Evolutionary conservation across 169 alveolate genomes (phyloP), one percentile per base, ranked within the genome.

Genomic region (Eimeria sp.): DNA sequence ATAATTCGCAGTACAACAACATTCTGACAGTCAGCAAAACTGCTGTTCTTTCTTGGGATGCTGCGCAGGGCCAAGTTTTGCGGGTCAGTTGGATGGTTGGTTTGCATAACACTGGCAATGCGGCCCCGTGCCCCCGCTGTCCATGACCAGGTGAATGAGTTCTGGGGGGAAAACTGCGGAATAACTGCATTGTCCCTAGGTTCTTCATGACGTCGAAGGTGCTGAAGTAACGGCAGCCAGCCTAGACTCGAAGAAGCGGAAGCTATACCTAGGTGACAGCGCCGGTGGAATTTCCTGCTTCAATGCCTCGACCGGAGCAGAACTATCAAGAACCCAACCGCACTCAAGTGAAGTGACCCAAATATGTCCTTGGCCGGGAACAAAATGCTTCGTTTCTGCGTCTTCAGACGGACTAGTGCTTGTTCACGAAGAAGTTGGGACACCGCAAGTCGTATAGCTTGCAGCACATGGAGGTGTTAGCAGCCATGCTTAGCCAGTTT

Each of bases 341-440:
- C 95, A 91, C 63, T 47, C 95, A 22, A n/a, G 70, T 34, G 95
- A 91, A 63, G 83, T 91, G 34, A 73, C 90, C 54, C 95, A 57
- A 11, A 43, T 91, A 25, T 58, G 84, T 58, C 73, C 76, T 27
- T 91, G 95, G 95, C 65, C 65, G 20, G 83, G 89, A n/a, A 73
- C 95, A 20, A 57, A 57, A n/a, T 57, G 78, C 70, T 91, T 91
- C 72, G 80, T 91, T 72, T 91, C 95, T 7, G 95, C 91, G 57
- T 91, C 95, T 73, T 76, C 91, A 43, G 95, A 91, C 27, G 95
- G 95, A 13, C 91, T 91, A 13, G 78, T 91, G 72, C 89, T 91
- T 57, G 90, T 91, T 57, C 95, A 91, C 57, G 95, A 91, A 61
- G 89, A 91, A 91, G 82, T 61, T 86, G 78, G 80, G 43, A 57